phyloP scores from a whole-genome alignment of 164 flowering plant species.

The Liquidambar formosana region DNA sequence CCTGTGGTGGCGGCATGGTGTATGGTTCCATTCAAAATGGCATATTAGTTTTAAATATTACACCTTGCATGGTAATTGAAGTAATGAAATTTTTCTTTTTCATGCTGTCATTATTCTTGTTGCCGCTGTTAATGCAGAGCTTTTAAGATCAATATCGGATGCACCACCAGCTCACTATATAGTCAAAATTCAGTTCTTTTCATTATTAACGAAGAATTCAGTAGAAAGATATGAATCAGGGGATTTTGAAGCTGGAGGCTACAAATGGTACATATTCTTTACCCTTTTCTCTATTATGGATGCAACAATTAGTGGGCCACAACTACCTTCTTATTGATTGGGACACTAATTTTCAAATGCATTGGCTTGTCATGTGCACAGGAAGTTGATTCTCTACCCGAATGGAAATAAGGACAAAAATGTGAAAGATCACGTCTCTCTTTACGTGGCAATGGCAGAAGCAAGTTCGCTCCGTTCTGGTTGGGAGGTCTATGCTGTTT shows the following conservation, averaged over 20 bases:
- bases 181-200: slow-evolving; percentile 37
- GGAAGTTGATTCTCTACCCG: slow-evolving; percentile 54
- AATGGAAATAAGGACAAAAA: slow-evolving; percentile 47
- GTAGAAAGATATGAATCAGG: slow-evolving; percentile 35
- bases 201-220: slow-evolving; percentile 29
- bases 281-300: not conserved
- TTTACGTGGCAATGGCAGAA: slow-evolving; percentile 36
- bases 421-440: slow-evolving; percentile 41
- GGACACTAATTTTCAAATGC: too few species aligned
- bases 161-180: slow-evolving; percentile 45
- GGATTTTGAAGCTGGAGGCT: slow-evolving; percentile 52
- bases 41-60: not conserved
- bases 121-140: slow-evolving; percentile 28
- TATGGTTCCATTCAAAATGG: too few species aligned
- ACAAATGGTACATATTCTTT: slow-evolving; percentile 41
- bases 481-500: slow-evolving; percentile 42
- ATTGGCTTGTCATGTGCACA: slow-evolving; percentile 12
- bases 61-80: not conserved
- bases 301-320: not conserved
- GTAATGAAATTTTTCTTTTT: not conserved
- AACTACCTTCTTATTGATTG: not conserved
- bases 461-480: slow-evolving; percentile 23
- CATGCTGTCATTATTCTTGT: not conserved
- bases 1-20: too few species aligned
- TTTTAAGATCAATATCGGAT: slow-evolving; percentile 31